Evolutionary conservation across 768 basidiomycete genomes (phyloP).

Genomic region (Boletus vinaceobasis): DNA sequence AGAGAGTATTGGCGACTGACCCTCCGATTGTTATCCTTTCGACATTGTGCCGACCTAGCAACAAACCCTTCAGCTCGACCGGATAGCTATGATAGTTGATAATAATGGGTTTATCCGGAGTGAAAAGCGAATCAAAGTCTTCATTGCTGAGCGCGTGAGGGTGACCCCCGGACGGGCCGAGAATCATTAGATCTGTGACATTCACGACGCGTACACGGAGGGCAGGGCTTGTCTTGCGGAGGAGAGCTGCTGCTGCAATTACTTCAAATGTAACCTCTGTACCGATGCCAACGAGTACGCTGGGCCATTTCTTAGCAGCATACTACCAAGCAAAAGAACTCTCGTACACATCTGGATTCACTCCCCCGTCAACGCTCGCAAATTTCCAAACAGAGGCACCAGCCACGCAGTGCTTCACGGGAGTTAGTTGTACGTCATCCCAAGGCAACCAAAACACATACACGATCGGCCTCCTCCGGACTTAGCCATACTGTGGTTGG

Average conservation of each 20-base stretch:
- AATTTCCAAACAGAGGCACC: slow-evolving; percentile 87
- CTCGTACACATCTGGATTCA: slow-evolving; percentile 66
- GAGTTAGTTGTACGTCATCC: background rate
- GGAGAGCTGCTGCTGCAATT: slow-evolving; percentile 77
- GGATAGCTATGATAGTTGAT: slow-evolving; percentile 87
- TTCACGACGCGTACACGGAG: slow-evolving; percentile 86
- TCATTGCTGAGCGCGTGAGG: slow-evolving; percentile 67
- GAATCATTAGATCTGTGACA: slow-evolving; percentile 85
- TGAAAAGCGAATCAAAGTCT: slow-evolving; percentile 71
- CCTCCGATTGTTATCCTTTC: slow-evolving; percentile 57
- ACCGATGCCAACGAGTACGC: slow-evolving; percentile 82
- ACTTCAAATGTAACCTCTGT: slow-evolving; percentile 88
- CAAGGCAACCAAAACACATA: slow-evolving; percentile 23
- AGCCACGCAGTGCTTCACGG: slow-evolving; percentile 69
- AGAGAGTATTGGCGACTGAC: slow-evolving; percentile 17
- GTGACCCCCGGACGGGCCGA: slow-evolving; percentile 64
- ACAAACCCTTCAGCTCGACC: slow-evolving; percentile 62
- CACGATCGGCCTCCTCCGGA: slow-evolving; percentile 69
- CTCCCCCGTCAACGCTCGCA: slow-evolving; percentile 69
- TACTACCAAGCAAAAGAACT: background rate
- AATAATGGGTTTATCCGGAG: slow-evolving; percentile 61
- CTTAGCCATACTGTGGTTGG: slow-evolving; percentile 76
- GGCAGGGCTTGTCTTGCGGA: slow-evolving; percentile 63
- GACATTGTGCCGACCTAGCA: slow-evolving; percentile 52
- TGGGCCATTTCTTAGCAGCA: slow-evolving; percentile 20